Evolutionary conservation across 2,329 filamentous ascomycete genomes (phyloP).

Genomic region (Fusarium equiseti): DNA sequence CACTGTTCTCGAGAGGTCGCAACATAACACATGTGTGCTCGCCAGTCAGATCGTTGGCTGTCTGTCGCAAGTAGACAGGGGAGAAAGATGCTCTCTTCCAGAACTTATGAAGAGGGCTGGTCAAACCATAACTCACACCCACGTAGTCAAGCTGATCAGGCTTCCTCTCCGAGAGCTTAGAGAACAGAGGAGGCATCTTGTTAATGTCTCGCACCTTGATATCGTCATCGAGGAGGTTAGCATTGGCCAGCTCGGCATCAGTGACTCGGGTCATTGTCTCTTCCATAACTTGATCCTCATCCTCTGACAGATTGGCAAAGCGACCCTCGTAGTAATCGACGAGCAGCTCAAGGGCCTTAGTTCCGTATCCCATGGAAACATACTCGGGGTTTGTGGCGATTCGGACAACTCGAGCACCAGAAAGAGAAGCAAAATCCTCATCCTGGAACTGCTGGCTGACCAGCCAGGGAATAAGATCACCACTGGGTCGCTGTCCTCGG

Average conservation of each 20-base stretch:
- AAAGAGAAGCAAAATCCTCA: conserved; percentile 93
- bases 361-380: conserved; percentile 91
- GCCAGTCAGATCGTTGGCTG: conserved; percentile 93
- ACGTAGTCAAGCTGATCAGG: conserved; percentile 89
- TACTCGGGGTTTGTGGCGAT: conserved; percentile 98
- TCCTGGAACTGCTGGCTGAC: conserved; percentile 99
- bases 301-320: conserved; percentile 85
- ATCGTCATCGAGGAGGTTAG: conserved; percentile 84
- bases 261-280: conserved; percentile 82
- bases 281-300: conserved; percentile 64
- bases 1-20: conserved; percentile 75
- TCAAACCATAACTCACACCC: conserved; percentile 95
- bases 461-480: conserved; percentile 96
- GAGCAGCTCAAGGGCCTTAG: conserved; percentile 86
- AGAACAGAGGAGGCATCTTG: conserved; percentile 93
- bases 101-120: conserved; percentile 89
- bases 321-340: conserved; percentile 95
- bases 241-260: conserved; percentile 81
- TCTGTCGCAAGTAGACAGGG: conserved; percentile 94
- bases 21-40: conserved; percentile 99
- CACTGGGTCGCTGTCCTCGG: conserved; percentile 87
- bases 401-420: conserved; percentile 89
- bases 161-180: conserved; percentile 85
- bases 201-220: conserved; percentile 90
- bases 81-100: conserved; percentile 91